Evolutionary conservation across 2,329 filamentous ascomycete species (phyloP), one percentile per base, ranked within the genome.

Genomic region (Pseudogymnoascus sp.): DNA sequence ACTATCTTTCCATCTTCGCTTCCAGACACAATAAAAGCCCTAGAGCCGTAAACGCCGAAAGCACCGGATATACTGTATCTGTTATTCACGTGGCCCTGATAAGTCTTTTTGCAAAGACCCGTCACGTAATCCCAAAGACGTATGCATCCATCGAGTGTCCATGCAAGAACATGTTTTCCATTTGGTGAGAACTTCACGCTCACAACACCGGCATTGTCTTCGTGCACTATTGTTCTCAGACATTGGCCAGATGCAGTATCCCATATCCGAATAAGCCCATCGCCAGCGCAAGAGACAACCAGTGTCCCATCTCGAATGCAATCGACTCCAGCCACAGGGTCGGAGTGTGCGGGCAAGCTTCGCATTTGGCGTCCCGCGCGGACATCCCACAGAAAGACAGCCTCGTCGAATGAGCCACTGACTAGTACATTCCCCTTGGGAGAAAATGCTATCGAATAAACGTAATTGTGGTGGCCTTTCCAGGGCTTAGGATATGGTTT

Each of bases 401-500:
- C 95, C 78, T 99, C 95, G 69, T 99, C 95, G 76, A 97, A 97
- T 67, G 90, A 96, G 11, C 95, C 95, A 68, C 90, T 96, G 15
- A 93, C 95, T 35, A 99, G 83, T 73, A 97, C 96, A 73, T 99
- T 99, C 23, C 95, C 95, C 75, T 97, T 97, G 1, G 95, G 95
- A n/a, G 91, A 93, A 75, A 97, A 97, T 5, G 93, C 92, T 35
- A 99, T 80, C 61, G 89, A 91, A 76, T 96, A 96, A 33, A 99
- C 88, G 76, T 97, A 97, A 76, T 96, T 97, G 75, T 97, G 92
- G 71, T 99, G 95, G 2, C 95, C 93, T 23, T 89, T 81, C 68
- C 97, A 80, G 4, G 85, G 83, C 33, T 68, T 71, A 33, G 76
- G 77, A 64, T 80, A 82, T 13, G 83, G 82, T 7, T 81, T 77